These are phyloP conservation scores for Stagonosporopsis rhizophila DNA, from an alignment of 2,329 filamentous ascomycete genomes.

Conservation along the genomic window DNA sequence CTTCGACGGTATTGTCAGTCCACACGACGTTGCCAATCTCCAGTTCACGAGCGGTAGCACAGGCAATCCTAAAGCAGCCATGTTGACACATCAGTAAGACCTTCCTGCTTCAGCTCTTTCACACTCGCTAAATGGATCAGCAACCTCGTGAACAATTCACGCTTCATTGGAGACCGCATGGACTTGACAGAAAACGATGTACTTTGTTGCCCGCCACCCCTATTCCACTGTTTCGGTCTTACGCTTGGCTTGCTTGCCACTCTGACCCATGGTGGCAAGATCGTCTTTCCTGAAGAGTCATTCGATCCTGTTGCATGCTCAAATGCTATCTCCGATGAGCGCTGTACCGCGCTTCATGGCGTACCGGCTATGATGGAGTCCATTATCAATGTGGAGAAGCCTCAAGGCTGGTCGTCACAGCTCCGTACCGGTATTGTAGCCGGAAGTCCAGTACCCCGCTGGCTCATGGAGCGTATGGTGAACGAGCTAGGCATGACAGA, in stretches of 20 bases:
- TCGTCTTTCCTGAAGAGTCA: slow-evolving; percentile 75
- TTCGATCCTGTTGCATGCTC: slow-evolving; percentile 74
- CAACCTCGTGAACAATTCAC: slow-evolving; percentile 51
- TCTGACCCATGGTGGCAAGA: slow-evolving; percentile 76
- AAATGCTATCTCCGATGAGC: slow-evolving; percentile 62
- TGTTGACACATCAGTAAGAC: slow-evolving; percentile 49
- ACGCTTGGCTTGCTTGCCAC: slow-evolving; percentile 77
- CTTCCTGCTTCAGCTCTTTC: too few relatives aligned
- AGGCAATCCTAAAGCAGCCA: slow-evolving; percentile 48
- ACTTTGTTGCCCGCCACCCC: slow-evolving; percentile 80
- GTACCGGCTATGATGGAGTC: slow-evolving; percentile 87
- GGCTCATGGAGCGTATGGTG: slow-evolving; percentile 76
- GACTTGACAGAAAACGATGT: slow-evolving; percentile 68
- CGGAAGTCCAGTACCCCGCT: slow-evolving; percentile 76
- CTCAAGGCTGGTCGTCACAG: slow-evolving; percentile 50
- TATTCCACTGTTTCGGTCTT: slow-evolving; percentile 87
- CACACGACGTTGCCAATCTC: slow-evolving; percentile 46
- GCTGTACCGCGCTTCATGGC: slow-evolving; percentile 75
- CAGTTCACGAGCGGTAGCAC: slow-evolving; percentile 51
- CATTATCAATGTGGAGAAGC: slow-evolving; percentile 59
- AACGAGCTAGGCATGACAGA: slow-evolving; percentile 76
- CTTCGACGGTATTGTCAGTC: slow-evolving; percentile 45
- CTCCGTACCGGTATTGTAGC: slow-evolving; percentile 81
- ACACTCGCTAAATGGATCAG: slow-evolving; percentile 21
- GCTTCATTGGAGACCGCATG: slow-evolving; percentile 71